Conservation (phyloP, 2,329 filamentous ascomycete genomes). For the Colletotrichum spaethianum region DNA sequence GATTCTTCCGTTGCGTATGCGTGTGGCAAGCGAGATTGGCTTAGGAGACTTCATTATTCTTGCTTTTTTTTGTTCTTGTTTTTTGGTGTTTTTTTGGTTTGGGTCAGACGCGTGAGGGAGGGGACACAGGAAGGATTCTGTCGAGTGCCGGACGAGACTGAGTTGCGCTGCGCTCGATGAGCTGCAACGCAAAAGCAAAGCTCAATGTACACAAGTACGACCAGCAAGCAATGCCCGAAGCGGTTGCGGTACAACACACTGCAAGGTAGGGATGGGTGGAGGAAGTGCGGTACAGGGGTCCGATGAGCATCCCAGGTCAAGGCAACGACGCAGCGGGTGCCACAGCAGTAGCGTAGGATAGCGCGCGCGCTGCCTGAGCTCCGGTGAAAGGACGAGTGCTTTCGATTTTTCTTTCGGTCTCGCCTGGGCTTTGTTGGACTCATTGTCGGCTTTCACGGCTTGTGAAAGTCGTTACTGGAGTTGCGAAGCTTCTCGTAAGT, state of each 20-base stretch:
- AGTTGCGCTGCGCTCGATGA: neutral
- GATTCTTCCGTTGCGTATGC: slow-evolving; percentile 20
- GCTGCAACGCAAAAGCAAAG: neutral
- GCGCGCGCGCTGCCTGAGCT: slow-evolving; percentile 7
- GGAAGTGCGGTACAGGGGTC: slow-evolving; percentile 19
- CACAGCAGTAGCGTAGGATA: slow-evolving; percentile 26
- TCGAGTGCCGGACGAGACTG: neutral
- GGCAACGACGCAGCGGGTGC: slow-evolving; percentile 30
- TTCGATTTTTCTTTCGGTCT: neutral
- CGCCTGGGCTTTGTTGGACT: neutral
- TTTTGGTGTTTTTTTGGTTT: too few relatives aligned
- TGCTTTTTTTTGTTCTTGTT: slow-evolving; percentile 4
- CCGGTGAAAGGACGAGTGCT: neutral
- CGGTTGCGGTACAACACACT: neutral
- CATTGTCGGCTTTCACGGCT: neutral
- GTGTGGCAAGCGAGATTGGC: slow-evolving; percentile 27
- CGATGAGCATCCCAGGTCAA: slow-evolving; percentile 27
- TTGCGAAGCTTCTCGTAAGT: neutral
- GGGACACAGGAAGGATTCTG: neutral
- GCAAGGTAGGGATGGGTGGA: neutral
- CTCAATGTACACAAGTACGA: neutral
- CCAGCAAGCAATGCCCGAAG: neutral
- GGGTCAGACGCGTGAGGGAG: neutral
- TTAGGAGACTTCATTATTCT: neutral
- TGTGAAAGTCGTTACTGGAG: neutral